Conservation (phyloP, 1,139 yeast genomes). For the Blastobotrys niveus region DNA sequence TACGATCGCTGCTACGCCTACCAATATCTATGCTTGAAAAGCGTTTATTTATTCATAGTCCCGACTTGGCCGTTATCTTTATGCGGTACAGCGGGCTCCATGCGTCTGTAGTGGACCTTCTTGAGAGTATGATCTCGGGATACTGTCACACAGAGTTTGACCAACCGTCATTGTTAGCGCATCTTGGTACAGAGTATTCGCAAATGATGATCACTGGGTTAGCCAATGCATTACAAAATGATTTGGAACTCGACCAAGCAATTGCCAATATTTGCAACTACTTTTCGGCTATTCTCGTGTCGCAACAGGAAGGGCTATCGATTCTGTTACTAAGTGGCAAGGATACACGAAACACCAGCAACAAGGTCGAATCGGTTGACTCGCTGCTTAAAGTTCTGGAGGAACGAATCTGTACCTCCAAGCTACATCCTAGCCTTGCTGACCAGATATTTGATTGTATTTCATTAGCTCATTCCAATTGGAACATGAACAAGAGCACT, state of each 20-base stretch:
- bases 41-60: constrained; percentile 50
- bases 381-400: constrained; percentile 56
- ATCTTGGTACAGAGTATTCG: constrained; percentile 62
- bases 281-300: constrained; percentile 65
- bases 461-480: constrained; percentile 33
- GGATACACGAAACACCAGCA: constrained; percentile 40
- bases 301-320: constrained; percentile 78
- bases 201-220: constrained; percentile 54
- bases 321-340: constrained; percentile 71
- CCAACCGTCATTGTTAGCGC: constrained; percentile 75
- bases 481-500: constrained; percentile 24
- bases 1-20: constrained; percentile 47
- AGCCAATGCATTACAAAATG: constrained; percentile 54
- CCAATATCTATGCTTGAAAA: constrained; percentile 62
- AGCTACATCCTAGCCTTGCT: constrained; percentile 26
- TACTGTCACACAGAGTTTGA: constrained; percentile 44
- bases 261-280: constrained; percentile 61
- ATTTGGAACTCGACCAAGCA: constrained; percentile 51
- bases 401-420: constrained; percentile 39
- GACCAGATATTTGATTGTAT: constrained; percentile 30
- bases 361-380: constrained; percentile 24
- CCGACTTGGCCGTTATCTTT: constrained; percentile 57
- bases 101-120: constrained; percentile 48
- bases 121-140: constrained; percentile 58
- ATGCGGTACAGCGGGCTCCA: constrained; percentile 46